phyloP scores from a whole-genome alignment of 495 filamentous ascomycete genomes.

The Amniculicola lignicola region DNA sequence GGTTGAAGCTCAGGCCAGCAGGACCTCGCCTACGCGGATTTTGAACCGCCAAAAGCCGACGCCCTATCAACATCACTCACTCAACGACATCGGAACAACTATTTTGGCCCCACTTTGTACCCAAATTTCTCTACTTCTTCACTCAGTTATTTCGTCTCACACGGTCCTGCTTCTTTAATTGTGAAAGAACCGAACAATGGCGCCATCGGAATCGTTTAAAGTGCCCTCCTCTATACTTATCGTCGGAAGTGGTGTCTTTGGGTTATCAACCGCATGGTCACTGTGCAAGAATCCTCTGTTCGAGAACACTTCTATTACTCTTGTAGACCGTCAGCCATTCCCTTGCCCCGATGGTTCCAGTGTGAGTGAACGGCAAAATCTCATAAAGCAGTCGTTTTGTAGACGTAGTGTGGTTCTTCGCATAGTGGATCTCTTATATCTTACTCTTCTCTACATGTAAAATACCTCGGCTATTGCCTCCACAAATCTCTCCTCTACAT shows the following conservation, averaged over 20 bases:
- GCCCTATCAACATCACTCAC: too few relatives aligned
- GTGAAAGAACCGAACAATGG: too few relatives aligned
- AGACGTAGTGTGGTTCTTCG: too few relatives aligned
- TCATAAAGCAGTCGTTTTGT: too few relatives aligned
- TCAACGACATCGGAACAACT: constrained; percentile 18
- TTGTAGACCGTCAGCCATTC: constrained; percentile 57
- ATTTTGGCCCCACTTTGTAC: not conserved
- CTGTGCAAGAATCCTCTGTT: constrained; percentile 48
- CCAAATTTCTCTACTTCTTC: constrained; percentile 1
- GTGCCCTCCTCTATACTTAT: constrained; percentile 46
- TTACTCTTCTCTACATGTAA: too few relatives aligned
- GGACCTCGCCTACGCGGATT: constrained; percentile 3
- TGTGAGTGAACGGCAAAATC: too few relatives aligned
- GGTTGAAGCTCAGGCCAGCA: not conserved
- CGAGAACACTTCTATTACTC: constrained; percentile 51
- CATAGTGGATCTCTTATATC: too few relatives aligned
- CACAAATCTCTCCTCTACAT: too few relatives aligned
- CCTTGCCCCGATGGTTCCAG: constrained; percentile 35
- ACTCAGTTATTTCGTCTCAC: not conserved
- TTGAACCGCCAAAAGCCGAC: constrained; percentile 15
- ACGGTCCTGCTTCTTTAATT: not conserved
- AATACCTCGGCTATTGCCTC: too few relatives aligned
- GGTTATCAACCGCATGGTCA: constrained; percentile 61
- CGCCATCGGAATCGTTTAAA: not conserved
- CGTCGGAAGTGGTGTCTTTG: constrained; percentile 64